phyloP scores from a whole-genome alignment of 805 yeast genomes.

The Kazachstania africana region DNA sequence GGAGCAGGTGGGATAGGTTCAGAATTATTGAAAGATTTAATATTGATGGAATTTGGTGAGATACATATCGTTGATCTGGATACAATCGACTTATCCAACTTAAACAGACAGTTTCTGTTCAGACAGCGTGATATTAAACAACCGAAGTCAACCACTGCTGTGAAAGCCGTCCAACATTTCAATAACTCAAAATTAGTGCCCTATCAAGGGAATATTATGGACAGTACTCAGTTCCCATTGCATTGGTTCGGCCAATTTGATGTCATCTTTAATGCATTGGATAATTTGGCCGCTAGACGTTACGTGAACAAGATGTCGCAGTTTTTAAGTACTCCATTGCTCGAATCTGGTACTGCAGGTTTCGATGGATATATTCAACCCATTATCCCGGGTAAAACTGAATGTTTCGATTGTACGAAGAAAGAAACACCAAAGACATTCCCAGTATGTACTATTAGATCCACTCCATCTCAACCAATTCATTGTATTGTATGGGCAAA shows the following conservation, averaged over 20 bases:
- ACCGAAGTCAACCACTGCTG: conserved; percentile 78
- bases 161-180: conserved; percentile 66
- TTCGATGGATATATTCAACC: conserved; percentile 91
- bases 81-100: conserved; percentile 83
- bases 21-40: conserved; percentile 71
- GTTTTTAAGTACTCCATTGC: conserved; percentile 58
- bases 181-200: conserved; percentile 57
- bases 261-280: conserved; percentile 82
- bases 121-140: conserved; percentile 82
- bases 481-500: conserved; percentile 98
- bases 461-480: conserved; percentile 92
- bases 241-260: conserved; percentile 70
- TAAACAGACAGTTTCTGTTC: conserved; percentile 88
- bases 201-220: conserved; percentile 83
- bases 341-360: conserved; percentile 95
- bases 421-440: conserved; percentile 82
- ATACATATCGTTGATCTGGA: conserved; percentile 91
- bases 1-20: conserved; percentile 98
- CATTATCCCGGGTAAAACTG: conserved; percentile 67
- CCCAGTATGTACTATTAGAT: conserved; percentile 94
- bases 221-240: conserved; percentile 54
- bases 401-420: conserved; percentile 86
- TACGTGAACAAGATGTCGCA: conserved; percentile 80
- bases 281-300: conserved; percentile 83
- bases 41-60: conserved; percentile 72